Conservation (phyloP, 2,329 filamentous ascomycete genomes). For the Xylariaceae sp. region DNA sequence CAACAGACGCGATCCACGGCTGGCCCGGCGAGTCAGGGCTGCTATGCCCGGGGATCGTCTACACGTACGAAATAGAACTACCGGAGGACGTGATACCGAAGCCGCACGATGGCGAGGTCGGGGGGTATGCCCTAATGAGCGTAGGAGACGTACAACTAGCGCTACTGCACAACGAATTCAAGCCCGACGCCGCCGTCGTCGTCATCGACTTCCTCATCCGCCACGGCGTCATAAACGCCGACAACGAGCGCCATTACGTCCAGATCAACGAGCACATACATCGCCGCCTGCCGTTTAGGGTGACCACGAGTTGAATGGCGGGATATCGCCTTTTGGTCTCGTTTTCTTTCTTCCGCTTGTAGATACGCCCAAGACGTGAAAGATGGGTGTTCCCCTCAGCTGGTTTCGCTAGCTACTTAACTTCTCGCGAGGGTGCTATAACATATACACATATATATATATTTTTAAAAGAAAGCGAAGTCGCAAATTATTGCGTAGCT, state of each 20-base stretch:
- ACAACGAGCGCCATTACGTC: slow-evolving; percentile 68
- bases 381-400: too few relatives aligned
- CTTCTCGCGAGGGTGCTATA: background rate
- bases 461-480: background rate
- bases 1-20: slow-evolving; percentile 48
- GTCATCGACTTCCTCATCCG: slow-evolving; percentile 78
- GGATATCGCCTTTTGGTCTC: background rate
- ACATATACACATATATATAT: background rate
- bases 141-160: slow-evolving; percentile 56
- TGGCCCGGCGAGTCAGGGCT: slow-evolving; percentile 61
- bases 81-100: slow-evolving; percentile 52
- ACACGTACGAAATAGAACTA: slow-evolving; percentile 74
- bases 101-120: slow-evolving; percentile 74
- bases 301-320: slow-evolving; percentile 5
- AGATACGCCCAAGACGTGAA: too few relatives aligned
- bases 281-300: slow-evolving; percentile 39
- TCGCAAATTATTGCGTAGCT: background rate
- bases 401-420: too few relatives aligned
- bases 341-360: too few relatives aligned
- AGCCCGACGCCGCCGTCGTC: slow-evolving; percentile 75
- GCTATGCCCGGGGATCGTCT: slow-evolving; percentile 42
- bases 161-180: slow-evolving; percentile 68
- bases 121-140: slow-evolving; percentile 65
- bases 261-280: slow-evolving; percentile 55
- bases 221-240: slow-evolving; percentile 67